phyloP scores from a whole-genome alignment of 2,329 filamentous ascomycete genomes.

The Penicillium sp. region DNA sequence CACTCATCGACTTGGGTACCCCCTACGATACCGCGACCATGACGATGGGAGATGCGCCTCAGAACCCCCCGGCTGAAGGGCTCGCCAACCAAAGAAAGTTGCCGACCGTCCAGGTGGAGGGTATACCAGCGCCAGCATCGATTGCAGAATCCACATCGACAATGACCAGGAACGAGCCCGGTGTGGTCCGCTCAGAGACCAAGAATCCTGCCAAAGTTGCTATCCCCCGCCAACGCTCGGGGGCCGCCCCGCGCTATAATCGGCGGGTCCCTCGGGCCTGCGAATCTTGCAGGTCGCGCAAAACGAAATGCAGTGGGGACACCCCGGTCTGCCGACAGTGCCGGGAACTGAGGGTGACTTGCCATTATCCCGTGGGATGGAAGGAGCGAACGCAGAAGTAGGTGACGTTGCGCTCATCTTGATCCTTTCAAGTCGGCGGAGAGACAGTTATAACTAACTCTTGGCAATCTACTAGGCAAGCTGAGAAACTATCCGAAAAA shows the following conservation, averaged over 20 bases:
- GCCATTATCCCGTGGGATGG: conserved; percentile 38
- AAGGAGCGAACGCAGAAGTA: conserved; percentile 39
- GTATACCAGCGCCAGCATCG: conserved; percentile 2
- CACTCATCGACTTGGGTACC: background rate
- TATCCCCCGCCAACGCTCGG: conserved; percentile 29
- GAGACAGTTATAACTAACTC: conserved; percentile 1
- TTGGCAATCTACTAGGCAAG: conserved; percentile 24
- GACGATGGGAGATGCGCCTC: conserved; percentile 15
- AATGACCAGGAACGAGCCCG: background rate
- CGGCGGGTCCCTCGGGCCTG: conserved; percentile 31
- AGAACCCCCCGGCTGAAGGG: conserved; percentile 1
- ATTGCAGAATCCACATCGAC: conserved; percentile 8
- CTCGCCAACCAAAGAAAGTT: background rate
- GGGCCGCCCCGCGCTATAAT: conserved; percentile 17
- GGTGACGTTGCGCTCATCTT: background rate
- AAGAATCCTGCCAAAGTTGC: conserved; percentile 21
- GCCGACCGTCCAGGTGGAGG: background rate
- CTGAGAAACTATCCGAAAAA: conserved; percentile 33
- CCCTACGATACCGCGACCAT: conserved; percentile 6
- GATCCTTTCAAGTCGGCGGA: background rate
- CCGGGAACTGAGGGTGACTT: conserved; percentile 32
- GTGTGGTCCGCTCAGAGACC: background rate
- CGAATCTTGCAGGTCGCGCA: conserved; percentile 37
- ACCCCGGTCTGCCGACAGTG: conserved; percentile 37
- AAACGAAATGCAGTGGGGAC: conserved; percentile 41